These are phyloP conservation scores for Sanghuangporus weigelae DNA, from an alignment of 1,284 basidiomycete genomes.

Conservation along the genomic window DNA sequence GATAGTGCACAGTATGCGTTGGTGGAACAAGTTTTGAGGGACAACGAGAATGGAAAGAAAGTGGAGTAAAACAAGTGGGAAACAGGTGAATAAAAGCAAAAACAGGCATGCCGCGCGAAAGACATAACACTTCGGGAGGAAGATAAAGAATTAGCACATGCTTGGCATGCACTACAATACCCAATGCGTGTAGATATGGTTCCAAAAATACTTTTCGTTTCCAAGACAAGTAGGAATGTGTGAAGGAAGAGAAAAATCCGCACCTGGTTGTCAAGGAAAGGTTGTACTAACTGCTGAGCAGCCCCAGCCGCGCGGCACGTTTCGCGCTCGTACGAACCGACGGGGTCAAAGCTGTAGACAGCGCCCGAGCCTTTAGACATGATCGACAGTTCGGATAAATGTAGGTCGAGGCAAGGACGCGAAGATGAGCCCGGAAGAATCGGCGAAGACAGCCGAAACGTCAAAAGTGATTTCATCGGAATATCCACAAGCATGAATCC, in stretches of 20 bases:
- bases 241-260: conserved; percentile 27
- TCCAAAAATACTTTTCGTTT: not conserved
- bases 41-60: not conserved
- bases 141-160: not conserved
- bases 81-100: not conserved
- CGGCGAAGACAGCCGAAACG: not conserved
- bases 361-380: conserved; percentile 72
- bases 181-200: not conserved
- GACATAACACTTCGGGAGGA: not conserved
- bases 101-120: not conserved
- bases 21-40: not conserved
- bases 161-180: not conserved
- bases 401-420: not conserved
- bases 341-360: conserved; percentile 96
- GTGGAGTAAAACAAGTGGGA: not conserved
- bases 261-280: conserved; percentile 95
- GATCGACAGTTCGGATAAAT: not conserved
- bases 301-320: conserved; percentile 91
- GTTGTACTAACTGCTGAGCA: conserved; percentile 86
- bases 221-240: not conserved
- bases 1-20: not conserved
- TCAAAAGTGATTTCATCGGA: conserved; percentile 12
- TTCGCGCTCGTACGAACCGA: conserved; percentile 93
- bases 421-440: not conserved
- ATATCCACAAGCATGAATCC: conserved; percentile 5